Evolutionary conservation across 345 rosid genomes (phyloP), one percentile per base, ranked within the genome.

Genomic region (Rhodamnia argentea): DNA sequence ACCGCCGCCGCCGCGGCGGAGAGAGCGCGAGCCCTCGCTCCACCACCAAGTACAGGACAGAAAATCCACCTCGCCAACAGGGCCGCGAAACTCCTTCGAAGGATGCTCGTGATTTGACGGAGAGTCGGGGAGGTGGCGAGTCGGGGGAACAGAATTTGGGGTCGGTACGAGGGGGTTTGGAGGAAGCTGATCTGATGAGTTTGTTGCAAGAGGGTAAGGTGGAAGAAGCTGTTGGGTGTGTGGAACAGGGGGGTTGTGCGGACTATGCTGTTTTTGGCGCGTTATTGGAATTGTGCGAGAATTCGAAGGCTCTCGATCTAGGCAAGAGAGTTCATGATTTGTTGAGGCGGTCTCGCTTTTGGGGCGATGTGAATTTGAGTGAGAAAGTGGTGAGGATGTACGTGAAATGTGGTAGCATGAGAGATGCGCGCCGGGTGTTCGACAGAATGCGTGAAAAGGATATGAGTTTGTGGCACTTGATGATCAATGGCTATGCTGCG

Each of bases 381-480:
- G 88, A 91, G 32, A 89, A 76, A 81, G 82, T 91, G 85, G 87
- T 94, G 23, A 82, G 54, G 24, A 76, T 90, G 89, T 92, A 87
- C 22, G 86, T 56, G 11, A 87, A 84, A 82, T 90, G 91, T n/a
- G 88, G 90, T 53, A 90, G 88, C 55, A 53, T 89, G 76, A 89
- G 86, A 50, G 90, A 88, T 81, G 94, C 93, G 2, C 93, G 93
- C 84, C 83, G 84, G 89, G 86, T 90, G 92, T 93, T 94, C 60
- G 96, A 92, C 85, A 90, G 86, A 92, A 90, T 94, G 93, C 91
- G 53, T n/a, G 87, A 89, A 3, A 89, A 89, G 59, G 88, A 88
- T 86, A 37, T 89, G 86, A 47, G 85, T 81, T 89, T 89, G 40
- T 93, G 93, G 94, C 85, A 89, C 83, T 81, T 90, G 88, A 86